phyloP scores from a whole-genome alignment of 2,329 filamentous ascomycete genomes.

The Fusarium albidum region DNA sequence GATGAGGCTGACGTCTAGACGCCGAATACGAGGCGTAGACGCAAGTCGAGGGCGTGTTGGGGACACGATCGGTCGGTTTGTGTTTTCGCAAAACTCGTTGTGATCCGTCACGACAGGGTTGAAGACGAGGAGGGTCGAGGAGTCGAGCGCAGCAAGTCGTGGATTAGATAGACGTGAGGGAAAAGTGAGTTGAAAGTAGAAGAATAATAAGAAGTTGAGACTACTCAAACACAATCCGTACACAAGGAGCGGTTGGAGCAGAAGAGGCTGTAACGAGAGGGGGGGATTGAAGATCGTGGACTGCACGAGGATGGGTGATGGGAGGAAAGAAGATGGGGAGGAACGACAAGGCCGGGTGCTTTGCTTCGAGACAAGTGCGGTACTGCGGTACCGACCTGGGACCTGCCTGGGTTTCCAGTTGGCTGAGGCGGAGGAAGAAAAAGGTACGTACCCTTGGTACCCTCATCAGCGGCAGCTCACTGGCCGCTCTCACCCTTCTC shows the following conservation, averaged over 20 bases:
- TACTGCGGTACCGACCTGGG: constrained; percentile 41
- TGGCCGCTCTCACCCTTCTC: constrained; percentile 23
- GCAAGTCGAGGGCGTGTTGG: constrained; percentile 35
- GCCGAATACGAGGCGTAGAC: constrained; percentile 22
- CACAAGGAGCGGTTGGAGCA: constrained; percentile 30
- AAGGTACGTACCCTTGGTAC: constrained; percentile 42
- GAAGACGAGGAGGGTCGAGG: constrained; percentile 36
- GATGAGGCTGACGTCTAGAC: constrained; percentile 17
- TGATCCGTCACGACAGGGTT: constrained; percentile 41
- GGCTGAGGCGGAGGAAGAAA: constrained; percentile 33
- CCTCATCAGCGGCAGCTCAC: constrained; percentile 34
- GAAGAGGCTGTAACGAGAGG: constrained; percentile 32
- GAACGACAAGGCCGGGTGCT: constrained; percentile 47
- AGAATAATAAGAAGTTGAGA: constrained; percentile 28
- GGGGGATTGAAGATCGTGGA: constrained; percentile 43
- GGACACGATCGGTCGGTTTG: constrained; percentile 37
- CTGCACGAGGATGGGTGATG: constrained; percentile 45
- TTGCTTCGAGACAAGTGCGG: constrained; percentile 42
- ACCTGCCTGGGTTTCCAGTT: constrained; percentile 39
- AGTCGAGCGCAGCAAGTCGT: constrained; percentile 37
- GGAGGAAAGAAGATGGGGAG: constrained; percentile 47
- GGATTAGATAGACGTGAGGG: constrained; percentile 19
- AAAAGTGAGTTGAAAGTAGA: constrained; percentile 16
- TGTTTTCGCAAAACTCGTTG: constrained; percentile 44
- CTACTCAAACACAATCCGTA: constrained; percentile 40